Base-by-base conservation (phyloP, 495 filamentous ascomycete genomes). In the Daldinia loculata region DNA sequence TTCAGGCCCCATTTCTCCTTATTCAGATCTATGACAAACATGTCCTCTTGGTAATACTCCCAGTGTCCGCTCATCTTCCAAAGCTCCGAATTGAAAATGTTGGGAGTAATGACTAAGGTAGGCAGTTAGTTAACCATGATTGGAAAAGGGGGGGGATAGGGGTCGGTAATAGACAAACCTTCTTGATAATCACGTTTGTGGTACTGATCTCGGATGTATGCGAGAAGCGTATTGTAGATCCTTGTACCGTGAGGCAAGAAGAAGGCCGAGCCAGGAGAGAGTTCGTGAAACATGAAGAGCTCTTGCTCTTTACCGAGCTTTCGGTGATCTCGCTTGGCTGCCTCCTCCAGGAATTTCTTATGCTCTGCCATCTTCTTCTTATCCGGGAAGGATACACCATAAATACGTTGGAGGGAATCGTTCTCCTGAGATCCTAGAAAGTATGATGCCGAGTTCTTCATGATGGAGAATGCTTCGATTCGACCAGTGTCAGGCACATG, bases 21-120 rank as follows among this genome's bases (percentile, higher is more conserved):
- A 75, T 98, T 93, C 36, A 94, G 87, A 36, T 96, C 89, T 63
- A 98, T 86, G 39, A 90, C 88, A 82, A 98, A 98, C 95, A 99
- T 98, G 79, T 97, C 93, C 29, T 98, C 95, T 69, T 92, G 86
- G 86, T 99, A 99, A 76, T 98, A 92, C 51, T 90, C 88, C 93
- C 93, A 96, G 79, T 99, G 95, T 51, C 96, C 95, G 15, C 93
- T 96, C 6, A 87, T 90, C 81, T 98, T 93, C 96, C 95, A 98
- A 27, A 99, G 83, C 4, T 90, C 84, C 14, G 90, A 85, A 69
- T 97, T 94, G 80, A 91, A 99, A 90, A 98, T 97, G 79, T 98
- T 98, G 9, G 95, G 96, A 4, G 94, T 91, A 75, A 94, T 92
- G 55, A 98, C 95, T 72, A 14, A 32, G 8, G 14, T 12, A 38